Evolutionary conservation across 306 rosid genomes (phyloP).

Genomic region (Quercus aquifolioides): DNA sequence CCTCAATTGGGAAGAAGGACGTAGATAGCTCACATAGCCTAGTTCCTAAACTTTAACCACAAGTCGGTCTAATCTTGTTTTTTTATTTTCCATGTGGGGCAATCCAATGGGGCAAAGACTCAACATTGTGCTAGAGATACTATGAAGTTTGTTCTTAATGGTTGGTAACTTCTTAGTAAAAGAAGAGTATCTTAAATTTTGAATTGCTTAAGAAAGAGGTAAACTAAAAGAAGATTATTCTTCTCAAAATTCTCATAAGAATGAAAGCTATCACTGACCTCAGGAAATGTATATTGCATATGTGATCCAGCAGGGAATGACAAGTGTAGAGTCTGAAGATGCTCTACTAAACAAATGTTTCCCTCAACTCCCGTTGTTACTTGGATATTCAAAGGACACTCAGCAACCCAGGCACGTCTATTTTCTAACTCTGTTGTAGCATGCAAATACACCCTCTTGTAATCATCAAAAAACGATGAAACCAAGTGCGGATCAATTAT

Average conservation of each 20-base stretch:
- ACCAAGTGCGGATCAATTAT: constrained; percentile 93
- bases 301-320: constrained; percentile 63
- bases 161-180: neutral
- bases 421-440: constrained; percentile 74
- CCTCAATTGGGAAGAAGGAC: neutral
- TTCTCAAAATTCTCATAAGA: neutral
- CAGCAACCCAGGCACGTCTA: constrained; percentile 58
- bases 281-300: constrained; percentile 74
- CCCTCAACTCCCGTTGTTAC: constrained; percentile 72
- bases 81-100: neutral
- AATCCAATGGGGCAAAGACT: neutral
- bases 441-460: constrained; percentile 75
- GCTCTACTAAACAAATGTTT: constrained; percentile 58
- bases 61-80: neutral
- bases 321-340: constrained; percentile 61
- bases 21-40: neutral
- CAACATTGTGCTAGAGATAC: neutral
- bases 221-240: neutral
- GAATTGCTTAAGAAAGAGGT: neutral
- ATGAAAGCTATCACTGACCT: constrained; percentile 45
- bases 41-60: neutral
- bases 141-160: neutral
- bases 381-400: constrained; percentile 79
- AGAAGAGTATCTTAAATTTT: neutral
- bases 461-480: constrained; percentile 72